Base-by-base conservation (phyloP, 306 rosid genomes). In the Prunus mira region DNA sequence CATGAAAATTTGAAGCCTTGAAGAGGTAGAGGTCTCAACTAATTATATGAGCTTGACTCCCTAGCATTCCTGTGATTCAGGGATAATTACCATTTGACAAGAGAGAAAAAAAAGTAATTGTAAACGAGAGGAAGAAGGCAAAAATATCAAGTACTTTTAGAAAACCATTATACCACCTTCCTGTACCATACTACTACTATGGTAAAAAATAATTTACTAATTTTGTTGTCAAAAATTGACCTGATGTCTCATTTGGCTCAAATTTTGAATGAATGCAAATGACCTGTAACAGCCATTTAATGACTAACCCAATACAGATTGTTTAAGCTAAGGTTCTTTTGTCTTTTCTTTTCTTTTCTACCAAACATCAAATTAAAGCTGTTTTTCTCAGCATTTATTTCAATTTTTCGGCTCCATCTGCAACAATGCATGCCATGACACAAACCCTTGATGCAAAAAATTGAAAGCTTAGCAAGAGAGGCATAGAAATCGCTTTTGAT, bases 381-480 rank as follows among this genome's bases (percentile, higher is more conserved):
- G 3, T 20, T 27, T 25, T 12, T 14, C 38, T 3, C 0, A 28
- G 47, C 12, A 51, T 51, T 65, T 27, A 30, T 52, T 30, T 27
- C 30, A 3, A 47, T 5, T 52, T 69, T 18, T 50, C 4, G 19
- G 50, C 68, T 63, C 5, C 18, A 67, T 65, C 3, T 22, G 17
- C n/a, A 11, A 2, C 52, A 47, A 47, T 43, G 20, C 50, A 5
- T 46, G 22, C 25, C 51, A 69, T 47, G 58, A 69, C 60, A 50
- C 55, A 45, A n/a, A 69, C 58, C 71, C 71, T 73, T 64, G 81
- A 81, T 64, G 82, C 25, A 46, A 65, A 73, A 73, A 45, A 49
- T 13, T 76, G 60, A 63, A 72, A 80, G 51, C 43, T 38, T 76
- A 50, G 69, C 67, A 62, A 3, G 60, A 27, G 12, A 58, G 58